Conservation (phyloP, 768 basidiomycete genomes). For the Suillus americanus region DNA sequence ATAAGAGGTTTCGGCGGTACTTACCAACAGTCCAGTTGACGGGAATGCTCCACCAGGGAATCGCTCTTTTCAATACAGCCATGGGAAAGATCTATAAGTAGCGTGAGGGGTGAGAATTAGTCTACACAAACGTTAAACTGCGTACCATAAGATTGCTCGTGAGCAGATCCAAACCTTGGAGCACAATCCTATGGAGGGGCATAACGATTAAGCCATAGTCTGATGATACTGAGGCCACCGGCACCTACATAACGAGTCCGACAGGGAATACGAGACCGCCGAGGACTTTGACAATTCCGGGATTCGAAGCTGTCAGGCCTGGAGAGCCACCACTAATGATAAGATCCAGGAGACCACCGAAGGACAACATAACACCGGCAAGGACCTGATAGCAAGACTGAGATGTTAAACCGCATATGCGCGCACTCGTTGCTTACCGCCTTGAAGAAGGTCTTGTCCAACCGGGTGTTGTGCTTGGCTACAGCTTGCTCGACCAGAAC, state of each 20-base stretch:
- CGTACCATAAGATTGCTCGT: constrained; percentile 78
- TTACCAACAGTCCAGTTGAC: constrained; percentile 70
- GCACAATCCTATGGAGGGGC: constrained; percentile 55
- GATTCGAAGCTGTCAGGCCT: constrained; percentile 50
- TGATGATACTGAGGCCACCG: background rate
- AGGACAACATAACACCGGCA: constrained; percentile 74
- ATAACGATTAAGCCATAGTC: background rate
- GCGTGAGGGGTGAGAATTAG: constrained; percentile 3
- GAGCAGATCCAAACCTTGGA: constrained; percentile 68
- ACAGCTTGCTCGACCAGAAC: constrained; percentile 57
- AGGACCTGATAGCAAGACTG: constrained; percentile 45
- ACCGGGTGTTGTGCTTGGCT: constrained; percentile 62
- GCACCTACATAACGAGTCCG: constrained; percentile 70
- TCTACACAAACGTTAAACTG: background rate
- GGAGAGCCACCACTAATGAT: constrained; percentile 60
- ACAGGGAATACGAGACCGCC: constrained; percentile 73
- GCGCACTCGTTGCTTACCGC: constrained; percentile 43
- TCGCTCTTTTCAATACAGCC: constrained; percentile 56
- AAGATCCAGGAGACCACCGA: constrained; percentile 65
- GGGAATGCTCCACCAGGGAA: constrained; percentile 71
- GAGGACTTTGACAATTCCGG: constrained; percentile 66
- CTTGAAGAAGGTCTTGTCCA: constrained; percentile 63
- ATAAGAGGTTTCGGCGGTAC: constrained; percentile 5
- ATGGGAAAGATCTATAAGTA: constrained; percentile 62
- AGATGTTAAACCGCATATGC: background rate